Evolutionary conservation across 1,284 basidiomycete genomes (phyloP).

Genomic region (Mycosarcoma mackinlayi): DNA sequence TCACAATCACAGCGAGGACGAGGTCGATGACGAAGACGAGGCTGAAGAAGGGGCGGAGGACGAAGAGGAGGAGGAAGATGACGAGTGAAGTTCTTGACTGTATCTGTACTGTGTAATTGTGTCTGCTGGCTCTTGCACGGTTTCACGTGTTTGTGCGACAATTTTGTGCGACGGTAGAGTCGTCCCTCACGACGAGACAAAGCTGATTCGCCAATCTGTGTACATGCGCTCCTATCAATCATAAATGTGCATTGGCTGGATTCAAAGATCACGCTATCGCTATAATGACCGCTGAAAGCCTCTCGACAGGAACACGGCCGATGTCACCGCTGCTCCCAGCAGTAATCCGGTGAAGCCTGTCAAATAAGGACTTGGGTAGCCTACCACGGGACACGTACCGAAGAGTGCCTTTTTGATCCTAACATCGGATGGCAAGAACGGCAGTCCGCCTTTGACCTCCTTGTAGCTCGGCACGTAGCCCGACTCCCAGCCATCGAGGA

Average conservation of each 20-base stretch:
- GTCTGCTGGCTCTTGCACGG: too few relatives aligned
- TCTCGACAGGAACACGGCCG: slow-evolving; percentile 32
- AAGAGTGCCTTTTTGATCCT: slow-evolving; percentile 50
- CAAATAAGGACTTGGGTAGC: slow-evolving; percentile 55
- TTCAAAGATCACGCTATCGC: too few relatives aligned
- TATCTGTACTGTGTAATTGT: neutral
- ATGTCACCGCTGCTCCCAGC: slow-evolving; percentile 36
- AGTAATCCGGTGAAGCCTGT: slow-evolving; percentile 44
- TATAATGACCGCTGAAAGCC: slow-evolving; percentile 24
- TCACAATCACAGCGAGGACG: slow-evolving; percentile 17
- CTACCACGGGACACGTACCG: slow-evolving; percentile 58
- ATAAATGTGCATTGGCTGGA: too few relatives aligned
- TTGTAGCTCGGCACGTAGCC: slow-evolving; percentile 60
- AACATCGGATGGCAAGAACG: slow-evolving; percentile 27
- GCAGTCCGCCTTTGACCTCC: slow-evolving; percentile 43
- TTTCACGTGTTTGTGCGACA: neutral
- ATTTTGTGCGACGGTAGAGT: neutral
- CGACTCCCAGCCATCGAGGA: slow-evolving; percentile 68
- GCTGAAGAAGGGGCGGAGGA: slow-evolving; percentile 31
- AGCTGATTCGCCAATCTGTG: too few relatives aligned
- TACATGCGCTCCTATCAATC: too few relatives aligned
- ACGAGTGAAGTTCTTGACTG: slow-evolving; percentile 17
- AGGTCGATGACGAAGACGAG: slow-evolving; percentile 23
- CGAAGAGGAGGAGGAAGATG: slow-evolving; percentile 35
- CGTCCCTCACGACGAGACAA: too few relatives aligned